Conservation (phyloP, 495 filamentous ascomycete genomes). For the Sabuloglossum arenarium region DNA sequence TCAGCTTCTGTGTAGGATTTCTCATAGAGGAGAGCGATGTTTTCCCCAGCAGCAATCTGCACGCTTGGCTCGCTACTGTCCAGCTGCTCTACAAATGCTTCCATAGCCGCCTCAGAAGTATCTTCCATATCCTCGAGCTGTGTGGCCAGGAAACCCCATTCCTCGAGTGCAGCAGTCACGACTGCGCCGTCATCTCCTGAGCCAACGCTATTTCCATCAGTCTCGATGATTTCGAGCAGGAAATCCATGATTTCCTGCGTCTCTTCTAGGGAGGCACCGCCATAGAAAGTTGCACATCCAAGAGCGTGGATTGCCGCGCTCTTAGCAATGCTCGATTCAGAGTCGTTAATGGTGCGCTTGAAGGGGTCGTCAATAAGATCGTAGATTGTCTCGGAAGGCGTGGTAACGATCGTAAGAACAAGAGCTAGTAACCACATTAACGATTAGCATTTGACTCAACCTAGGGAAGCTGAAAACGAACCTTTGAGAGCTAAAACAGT, state of each 20-base stretch:
- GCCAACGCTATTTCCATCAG: constrained; percentile 55
- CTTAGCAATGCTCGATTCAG: constrained; percentile 41
- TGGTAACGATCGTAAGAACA: constrained; percentile 53
- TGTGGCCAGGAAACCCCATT: constrained; percentile 76
- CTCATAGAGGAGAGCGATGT: constrained; percentile 79
- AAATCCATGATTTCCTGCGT: constrained; percentile 64
- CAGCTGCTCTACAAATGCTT: constrained; percentile 80
- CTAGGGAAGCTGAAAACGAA: constrained; percentile 1
- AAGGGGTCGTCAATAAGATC: constrained; percentile 40
- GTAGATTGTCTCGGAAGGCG: constrained; percentile 46
- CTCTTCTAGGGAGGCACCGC: constrained; percentile 49
- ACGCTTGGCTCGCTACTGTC: constrained; percentile 54
- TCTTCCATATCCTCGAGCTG: constrained; percentile 61
- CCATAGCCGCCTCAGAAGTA: constrained; percentile 52
- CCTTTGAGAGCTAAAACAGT: constrained; percentile 43
- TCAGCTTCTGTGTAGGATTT: constrained; percentile 53
- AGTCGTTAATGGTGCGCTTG: constrained; percentile 51
- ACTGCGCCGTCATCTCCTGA: constrained; percentile 53
- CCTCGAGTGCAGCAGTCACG: constrained; percentile 67
- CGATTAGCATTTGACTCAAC: not conserved
- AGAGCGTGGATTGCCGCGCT: constrained; percentile 57
- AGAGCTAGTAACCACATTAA: constrained; percentile 26
- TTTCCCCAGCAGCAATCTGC: constrained; percentile 71
- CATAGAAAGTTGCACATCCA: constrained; percentile 50
- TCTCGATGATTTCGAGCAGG: constrained; percentile 66